phyloP scores from a whole-genome alignment of 495 filamentous ascomycete species.

The Penicillium desertorum region DNA sequence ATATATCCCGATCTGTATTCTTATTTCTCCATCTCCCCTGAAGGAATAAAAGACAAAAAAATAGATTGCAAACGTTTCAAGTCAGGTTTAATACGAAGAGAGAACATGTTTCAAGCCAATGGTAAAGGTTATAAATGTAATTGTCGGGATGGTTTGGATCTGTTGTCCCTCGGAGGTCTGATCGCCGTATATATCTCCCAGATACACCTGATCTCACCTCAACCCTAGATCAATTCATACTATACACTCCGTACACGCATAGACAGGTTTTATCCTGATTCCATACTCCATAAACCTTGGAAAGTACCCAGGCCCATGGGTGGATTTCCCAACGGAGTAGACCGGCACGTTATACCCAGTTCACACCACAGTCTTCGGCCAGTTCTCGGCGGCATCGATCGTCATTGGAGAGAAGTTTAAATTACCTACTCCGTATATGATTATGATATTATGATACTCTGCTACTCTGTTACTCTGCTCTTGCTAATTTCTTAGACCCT shows the following conservation, averaged over 20 bases:
- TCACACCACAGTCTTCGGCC: constrained; percentile 27
- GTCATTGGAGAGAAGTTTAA: constrained; percentile 36
- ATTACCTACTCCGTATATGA: constrained; percentile 14
- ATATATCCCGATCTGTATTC: background rate
- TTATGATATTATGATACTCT: background rate
- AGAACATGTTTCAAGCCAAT: background rate
- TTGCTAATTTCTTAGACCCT: background rate
- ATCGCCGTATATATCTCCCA: constrained; percentile 8
- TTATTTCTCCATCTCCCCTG: background rate
- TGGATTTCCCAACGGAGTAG: constrained; percentile 7
- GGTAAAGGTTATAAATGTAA: background rate
- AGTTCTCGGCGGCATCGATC: constrained; percentile 26
- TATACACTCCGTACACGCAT: too few species aligned
- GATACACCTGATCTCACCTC: background rate
- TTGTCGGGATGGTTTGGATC: background rate
- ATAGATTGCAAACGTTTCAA: background rate
- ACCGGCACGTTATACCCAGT: constrained; percentile 27
- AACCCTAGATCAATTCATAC: background rate
- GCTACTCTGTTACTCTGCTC: background rate
- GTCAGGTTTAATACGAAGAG: background rate
- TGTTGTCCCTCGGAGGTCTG: constrained; percentile 12
- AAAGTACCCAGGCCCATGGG: background rate
- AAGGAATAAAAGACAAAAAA: too few species aligned
- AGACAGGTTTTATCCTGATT: too few species aligned
- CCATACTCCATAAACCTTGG: too few species aligned